A percentile compares a stretch with the other conserved stretches of the same genome.
Conservation (phyloP, 805 yeast species). For the Zygoascus ofunaensis region DNA sequence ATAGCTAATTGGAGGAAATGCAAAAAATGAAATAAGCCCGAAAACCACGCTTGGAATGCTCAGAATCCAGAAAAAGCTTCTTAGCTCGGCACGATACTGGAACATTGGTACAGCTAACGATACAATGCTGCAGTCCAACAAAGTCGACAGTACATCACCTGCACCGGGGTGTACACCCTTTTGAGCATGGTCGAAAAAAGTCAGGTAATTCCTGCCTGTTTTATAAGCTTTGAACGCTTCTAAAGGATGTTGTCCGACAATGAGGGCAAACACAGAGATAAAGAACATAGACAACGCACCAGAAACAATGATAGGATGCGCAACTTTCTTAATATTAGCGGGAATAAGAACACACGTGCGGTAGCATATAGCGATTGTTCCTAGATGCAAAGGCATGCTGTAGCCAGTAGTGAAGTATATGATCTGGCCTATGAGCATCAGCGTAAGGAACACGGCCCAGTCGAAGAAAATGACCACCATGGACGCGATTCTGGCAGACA, state of each 20-base stretch:
- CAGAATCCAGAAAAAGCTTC: conserved; percentile 47
- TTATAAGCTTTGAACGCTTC: conserved; percentile 51
- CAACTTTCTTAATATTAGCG: conserved; percentile 38
- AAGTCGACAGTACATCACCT: conserved; percentile 61
- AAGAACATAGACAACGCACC: conserved; percentile 56
- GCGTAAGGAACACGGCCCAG: conserved; percentile 39
- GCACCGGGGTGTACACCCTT: conserved; percentile 58
- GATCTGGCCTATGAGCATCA: conserved; percentile 50
- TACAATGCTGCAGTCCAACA: conserved; percentile 72
- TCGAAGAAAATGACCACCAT: conserved; percentile 40
- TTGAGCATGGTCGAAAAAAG: conserved; percentile 38
- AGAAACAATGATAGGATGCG: conserved; percentile 66
- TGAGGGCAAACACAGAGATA: conserved; percentile 51
- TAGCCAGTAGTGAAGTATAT: conserved; percentile 50
- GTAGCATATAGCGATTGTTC: conserved; percentile 50
- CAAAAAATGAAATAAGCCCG: conserved; percentile 49
- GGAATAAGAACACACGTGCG: conserved; percentile 40
- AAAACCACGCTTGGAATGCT: conserved; percentile 51
- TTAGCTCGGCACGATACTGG: conserved; percentile 56
- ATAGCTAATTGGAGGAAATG: conserved; percentile 62
- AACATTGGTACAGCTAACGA: conserved; percentile 71
- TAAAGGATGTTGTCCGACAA: conserved; percentile 31
- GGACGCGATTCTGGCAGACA: neutral
- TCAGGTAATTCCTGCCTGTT: conserved; percentile 59
- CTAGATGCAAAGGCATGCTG: conserved; percentile 53